A percentile compares a stretch with the other conserved stretches of the same genome.
These are phyloP conservation scores for Pestalotiopsis fici DNA, from an alignment of 2,329 filamentous ascomycete genomes.

Conservation along the genomic window DNA sequence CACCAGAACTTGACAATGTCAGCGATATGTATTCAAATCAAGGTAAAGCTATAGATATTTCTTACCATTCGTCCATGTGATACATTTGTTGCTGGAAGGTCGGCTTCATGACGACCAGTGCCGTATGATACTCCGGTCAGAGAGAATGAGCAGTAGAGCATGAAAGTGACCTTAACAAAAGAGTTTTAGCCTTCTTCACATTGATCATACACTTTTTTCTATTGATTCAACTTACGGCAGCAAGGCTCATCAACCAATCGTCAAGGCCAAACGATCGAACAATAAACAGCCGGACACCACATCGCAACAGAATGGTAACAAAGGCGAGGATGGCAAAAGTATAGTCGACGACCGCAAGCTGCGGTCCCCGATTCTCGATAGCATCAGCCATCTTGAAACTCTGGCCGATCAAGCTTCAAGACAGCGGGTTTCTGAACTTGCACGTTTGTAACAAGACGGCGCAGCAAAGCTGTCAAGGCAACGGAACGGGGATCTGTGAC, in stretches of 20 bases:
- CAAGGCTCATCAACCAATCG: slow-evolving; percentile 11
- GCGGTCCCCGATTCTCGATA: background rate
- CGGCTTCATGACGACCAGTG: slow-evolving; percentile 9
- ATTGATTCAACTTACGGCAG: background rate
- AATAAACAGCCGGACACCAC: slow-evolving; percentile 2
- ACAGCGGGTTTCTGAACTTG: background rate
- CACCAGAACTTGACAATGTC: slow-evolving; percentile 11
- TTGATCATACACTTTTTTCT: too few relatives aligned
- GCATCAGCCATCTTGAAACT: background rate
- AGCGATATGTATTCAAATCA: background rate
- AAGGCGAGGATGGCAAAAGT: background rate
- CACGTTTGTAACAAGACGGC: background rate
- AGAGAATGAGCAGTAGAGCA: slow-evolving; percentile 7
- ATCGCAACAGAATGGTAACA: background rate
- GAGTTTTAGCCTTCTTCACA: background rate
- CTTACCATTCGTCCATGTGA: slow-evolving; percentile 1
- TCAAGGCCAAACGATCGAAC: slow-evolving; percentile 9
- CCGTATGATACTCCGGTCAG: slow-evolving; percentile 9
- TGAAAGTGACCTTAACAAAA: background rate
- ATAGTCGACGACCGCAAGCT: slow-evolving; percentile 5
- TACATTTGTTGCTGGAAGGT: background rate
- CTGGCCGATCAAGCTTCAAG: background rate
- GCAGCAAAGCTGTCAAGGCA: background rate
- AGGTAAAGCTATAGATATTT: background rate
- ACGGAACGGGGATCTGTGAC: background rate